phyloP scores from a whole-genome alignment of 176 grass and related monocot species.

The Themeda triandra region DNA sequence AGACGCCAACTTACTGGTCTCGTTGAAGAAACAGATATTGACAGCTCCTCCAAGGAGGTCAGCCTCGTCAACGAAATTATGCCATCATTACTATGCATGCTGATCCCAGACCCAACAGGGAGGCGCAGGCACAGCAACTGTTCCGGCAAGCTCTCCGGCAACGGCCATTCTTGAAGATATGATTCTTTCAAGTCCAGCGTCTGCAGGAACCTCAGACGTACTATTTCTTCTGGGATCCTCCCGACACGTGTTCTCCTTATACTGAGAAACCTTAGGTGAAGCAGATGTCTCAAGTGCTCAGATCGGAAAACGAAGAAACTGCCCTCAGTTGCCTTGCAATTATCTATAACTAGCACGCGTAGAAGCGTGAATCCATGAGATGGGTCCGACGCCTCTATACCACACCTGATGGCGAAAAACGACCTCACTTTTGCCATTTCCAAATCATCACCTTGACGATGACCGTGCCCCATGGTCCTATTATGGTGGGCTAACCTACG shows the following conservation, averaged over 20 bases:
- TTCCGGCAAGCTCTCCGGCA: too few relatives aligned
- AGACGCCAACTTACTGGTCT: too few relatives aligned
- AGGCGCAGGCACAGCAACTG: background rate
- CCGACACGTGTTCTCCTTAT: fast-evolving
- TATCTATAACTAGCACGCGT: background rate
- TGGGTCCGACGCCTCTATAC: too few relatives aligned
- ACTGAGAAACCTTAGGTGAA: background rate
- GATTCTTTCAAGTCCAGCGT: background rate
- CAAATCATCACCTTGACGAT: too few relatives aligned
- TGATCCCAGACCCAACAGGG: too few relatives aligned
- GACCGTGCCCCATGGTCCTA: background rate
- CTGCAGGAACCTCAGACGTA: background rate
- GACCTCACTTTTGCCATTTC: background rate
- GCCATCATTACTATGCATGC: too few relatives aligned
- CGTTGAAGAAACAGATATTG: too few relatives aligned
- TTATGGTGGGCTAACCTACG: background rate
- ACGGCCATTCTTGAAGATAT: fast-evolving
- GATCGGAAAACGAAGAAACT: too few relatives aligned
- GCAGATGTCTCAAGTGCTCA: background rate
- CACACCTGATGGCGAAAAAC: background rate
- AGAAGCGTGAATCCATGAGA: background rate
- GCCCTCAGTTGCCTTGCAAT: too few relatives aligned
- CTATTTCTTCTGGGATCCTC: background rate
- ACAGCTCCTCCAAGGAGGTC: too few relatives aligned
- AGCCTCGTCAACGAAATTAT: too few relatives aligned